Conservation (phyloP, 2,329 filamentous ascomycete genomes). For the Colletotrichum horii region DNA sequence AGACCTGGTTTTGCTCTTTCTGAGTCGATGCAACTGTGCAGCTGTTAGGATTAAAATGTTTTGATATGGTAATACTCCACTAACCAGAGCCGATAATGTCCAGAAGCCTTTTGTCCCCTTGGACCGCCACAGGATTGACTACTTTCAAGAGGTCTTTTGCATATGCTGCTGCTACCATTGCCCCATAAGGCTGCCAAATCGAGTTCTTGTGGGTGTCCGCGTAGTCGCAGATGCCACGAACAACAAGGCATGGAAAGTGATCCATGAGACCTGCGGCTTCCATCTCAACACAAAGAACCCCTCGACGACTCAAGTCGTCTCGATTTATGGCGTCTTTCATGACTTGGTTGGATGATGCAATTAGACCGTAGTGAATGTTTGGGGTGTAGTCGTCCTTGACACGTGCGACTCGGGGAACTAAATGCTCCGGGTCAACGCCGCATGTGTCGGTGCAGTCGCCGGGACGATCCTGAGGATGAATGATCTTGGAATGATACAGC, state of each 20-base stretch:
- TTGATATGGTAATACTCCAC: too few relatives aligned
- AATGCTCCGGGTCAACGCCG: background rate
- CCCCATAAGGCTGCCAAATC: slow-evolving; percentile 39
- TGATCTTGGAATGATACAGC: rapidly evolving
- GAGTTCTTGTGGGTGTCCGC: slow-evolving; percentile 45
- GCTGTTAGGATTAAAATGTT: too few relatives aligned
- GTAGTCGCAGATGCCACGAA: slow-evolving; percentile 46
- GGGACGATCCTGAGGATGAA: rapidly evolving
- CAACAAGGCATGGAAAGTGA: slow-evolving; percentile 36
- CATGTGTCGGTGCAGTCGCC: background rate
- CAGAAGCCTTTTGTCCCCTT: background rate
- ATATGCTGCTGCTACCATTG: slow-evolving; percentile 35
- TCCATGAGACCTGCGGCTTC: slow-evolving; percentile 33
- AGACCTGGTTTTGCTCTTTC: too few relatives aligned
- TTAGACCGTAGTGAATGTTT: slow-evolving; percentile 26
- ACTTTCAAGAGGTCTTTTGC: background rate
- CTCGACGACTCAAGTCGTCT: slow-evolving; percentile 20
- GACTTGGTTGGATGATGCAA: slow-evolving; percentile 38
- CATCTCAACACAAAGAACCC: slow-evolving; percentile 28
- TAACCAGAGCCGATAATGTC: background rate
- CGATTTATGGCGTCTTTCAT: slow-evolving; percentile 36
- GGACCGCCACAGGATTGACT: rapidly evolving
- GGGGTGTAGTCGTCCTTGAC: rapidly evolving
- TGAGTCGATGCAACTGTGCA: too few relatives aligned
- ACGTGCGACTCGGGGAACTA: background rate